Percentiles rank a stretch among this genome's conserved stretches.
Conservation (phyloP, 768 basidiomycete species). For the Leucosporidium yakuticum region DNA sequence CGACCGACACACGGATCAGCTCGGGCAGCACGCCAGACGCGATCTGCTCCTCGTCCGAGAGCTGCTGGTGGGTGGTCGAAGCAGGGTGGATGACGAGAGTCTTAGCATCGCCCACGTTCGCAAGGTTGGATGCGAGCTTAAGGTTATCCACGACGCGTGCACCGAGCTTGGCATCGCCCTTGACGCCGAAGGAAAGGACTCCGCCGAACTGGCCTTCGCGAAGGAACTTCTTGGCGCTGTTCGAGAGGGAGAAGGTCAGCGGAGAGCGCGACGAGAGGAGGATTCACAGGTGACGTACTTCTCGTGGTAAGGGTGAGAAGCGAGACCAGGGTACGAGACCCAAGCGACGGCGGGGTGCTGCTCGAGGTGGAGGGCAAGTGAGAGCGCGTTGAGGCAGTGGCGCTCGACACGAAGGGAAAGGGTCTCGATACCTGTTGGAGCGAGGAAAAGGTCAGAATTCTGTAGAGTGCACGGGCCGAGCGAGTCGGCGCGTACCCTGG, state of each 20-base stretch:
- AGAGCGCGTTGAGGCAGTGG: slow-evolving; percentile 65
- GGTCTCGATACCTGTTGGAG: slow-evolving; percentile 65
- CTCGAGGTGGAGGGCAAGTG: slow-evolving; percentile 62
- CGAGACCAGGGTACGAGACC: slow-evolving; percentile 72
- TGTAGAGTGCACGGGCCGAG: no score
- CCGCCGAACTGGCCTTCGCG: slow-evolving; percentile 53
- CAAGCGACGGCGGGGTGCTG: slow-evolving; percentile 56
- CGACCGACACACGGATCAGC: slow-evolving; percentile 58
- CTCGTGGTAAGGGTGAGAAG: slow-evolving; percentile 56
- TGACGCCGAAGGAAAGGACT: slow-evolving; percentile 63
- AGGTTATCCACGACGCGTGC: slow-evolving; percentile 59
- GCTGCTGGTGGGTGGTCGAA: slow-evolving; percentile 68
- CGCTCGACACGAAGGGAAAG: slow-evolving; percentile 64
- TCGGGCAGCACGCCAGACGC: slow-evolving; percentile 47
- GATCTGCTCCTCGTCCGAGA: slow-evolving; percentile 57
- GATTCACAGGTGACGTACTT: no score
- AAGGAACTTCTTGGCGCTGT: slow-evolving; percentile 46
- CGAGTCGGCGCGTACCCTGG: no score
- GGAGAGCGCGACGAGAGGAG: no score
- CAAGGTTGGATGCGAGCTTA: slow-evolving; percentile 58
- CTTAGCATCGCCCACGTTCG: slow-evolving; percentile 51
- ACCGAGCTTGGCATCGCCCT: slow-evolving; percentile 25
- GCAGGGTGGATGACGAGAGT: slow-evolving; percentile 53
- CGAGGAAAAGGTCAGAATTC: no score
- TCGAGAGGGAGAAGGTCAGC: no score